phyloP scores from a whole-genome alignment of 306 rosid genomes.

The Quercus dentata region DNA sequence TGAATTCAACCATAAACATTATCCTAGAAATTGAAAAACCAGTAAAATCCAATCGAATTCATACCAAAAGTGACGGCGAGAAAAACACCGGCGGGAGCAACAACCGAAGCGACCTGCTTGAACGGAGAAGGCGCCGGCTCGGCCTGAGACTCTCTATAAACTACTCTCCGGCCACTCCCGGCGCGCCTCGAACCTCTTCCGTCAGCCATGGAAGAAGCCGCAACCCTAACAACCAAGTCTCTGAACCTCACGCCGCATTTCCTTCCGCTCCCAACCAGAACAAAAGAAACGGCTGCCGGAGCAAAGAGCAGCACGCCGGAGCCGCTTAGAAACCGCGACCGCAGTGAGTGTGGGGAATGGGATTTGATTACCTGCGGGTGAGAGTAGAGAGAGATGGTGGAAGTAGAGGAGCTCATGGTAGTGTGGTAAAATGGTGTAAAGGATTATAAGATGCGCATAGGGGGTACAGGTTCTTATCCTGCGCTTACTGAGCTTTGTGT shows the following conservation, averaged over 20 bases:
- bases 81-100: constrained; percentile 60
- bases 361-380: constrained; percentile 40
- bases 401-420: constrained; percentile 60
- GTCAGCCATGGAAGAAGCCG: constrained; percentile 34
- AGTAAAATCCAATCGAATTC: background rate
- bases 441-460: constrained; percentile 2
- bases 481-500: background rate
- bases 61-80: constrained; percentile 73
- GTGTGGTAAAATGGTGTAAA: background rate
- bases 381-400: constrained; percentile 54
- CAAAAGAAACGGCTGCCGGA: background rate
- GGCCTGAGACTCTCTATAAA: constrained; percentile 67
- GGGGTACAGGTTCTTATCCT: background rate
- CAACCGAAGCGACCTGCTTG: constrained; percentile 58
- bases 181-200: constrained; percentile 46
- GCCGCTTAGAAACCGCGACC: too few species aligned
- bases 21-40: background rate
- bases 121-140: constrained; percentile 45
- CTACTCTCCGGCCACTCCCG: constrained; percentile 59
- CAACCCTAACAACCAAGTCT: constrained; percentile 42
- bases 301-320: constrained; percentile 13
- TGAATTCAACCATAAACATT: background rate
- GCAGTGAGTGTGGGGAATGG: background rate
- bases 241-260: constrained; percentile 23
- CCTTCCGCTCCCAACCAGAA: constrained; percentile 17